Conservation (phyloP, 2,329 filamentous ascomycete genomes). For the Xylariales sp. region DNA sequence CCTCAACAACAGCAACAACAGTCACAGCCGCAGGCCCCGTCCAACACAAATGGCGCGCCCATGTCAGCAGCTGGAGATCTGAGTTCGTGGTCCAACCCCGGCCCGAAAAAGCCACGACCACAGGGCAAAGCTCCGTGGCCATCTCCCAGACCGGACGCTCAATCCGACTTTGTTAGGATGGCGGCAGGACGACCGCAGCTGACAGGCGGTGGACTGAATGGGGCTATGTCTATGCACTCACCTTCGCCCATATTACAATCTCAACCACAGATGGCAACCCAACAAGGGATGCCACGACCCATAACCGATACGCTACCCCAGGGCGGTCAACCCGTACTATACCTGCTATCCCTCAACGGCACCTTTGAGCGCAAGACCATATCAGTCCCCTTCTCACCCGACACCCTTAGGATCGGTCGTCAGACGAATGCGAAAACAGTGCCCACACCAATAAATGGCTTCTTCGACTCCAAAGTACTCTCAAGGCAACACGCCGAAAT, state of each 20-base stretch:
- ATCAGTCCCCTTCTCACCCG: conserved; percentile 85
- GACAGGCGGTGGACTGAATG: conserved; percentile 40
- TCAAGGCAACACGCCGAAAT: conserved; percentile 95
- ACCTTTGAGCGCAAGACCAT: conserved; percentile 98
- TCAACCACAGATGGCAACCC: conserved; percentile 33
- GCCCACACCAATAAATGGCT: conserved; percentile 86
- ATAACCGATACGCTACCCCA: conserved; percentile 57
- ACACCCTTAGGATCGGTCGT: conserved; percentile 87
- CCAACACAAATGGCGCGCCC: conserved; percentile 51
- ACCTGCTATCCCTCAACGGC: conserved; percentile 84
- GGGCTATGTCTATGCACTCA: conserved; percentile 33
- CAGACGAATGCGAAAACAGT: conserved; percentile 97
- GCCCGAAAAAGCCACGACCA: conserved; percentile 46
- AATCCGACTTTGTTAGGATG: conserved; percentile 43
- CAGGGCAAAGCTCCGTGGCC: conserved; percentile 48
- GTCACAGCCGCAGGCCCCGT: conserved; percentile 1
- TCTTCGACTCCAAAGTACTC: conserved; percentile 96
- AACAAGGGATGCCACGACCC: conserved; percentile 56
- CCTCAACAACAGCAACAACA: conserved; percentile 1
- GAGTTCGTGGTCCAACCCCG: conserved; percentile 46
- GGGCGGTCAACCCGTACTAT: conserved; percentile 72
- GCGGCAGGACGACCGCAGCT: conserved; percentile 31
- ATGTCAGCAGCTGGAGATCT: conserved; percentile 42
- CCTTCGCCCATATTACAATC: conserved; percentile 32
- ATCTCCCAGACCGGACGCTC: conserved; percentile 40